phyloP scores from a whole-genome alignment of 2,329 filamentous ascomycete species.

The Didymella sp. region DNA sequence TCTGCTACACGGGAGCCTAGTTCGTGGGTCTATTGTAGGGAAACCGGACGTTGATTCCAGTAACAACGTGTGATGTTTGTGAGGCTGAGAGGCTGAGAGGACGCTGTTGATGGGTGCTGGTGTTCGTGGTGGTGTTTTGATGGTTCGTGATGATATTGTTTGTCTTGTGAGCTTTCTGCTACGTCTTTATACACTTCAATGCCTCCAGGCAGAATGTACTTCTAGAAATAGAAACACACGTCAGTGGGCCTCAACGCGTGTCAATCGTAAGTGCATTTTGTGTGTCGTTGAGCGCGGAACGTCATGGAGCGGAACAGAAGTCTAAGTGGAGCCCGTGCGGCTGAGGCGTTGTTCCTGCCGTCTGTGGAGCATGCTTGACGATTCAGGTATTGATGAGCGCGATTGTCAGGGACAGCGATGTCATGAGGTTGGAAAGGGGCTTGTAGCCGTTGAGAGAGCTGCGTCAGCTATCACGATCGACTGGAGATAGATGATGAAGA shows the following conservation, averaged over 20 bases:
- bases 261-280: slow-evolving; percentile 6
- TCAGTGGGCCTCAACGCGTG: slow-evolving; percentile 18
- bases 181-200: slow-evolving; percentile 7
- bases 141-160: slow-evolving; percentile 7
- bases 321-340: slow-evolving; percentile 18
- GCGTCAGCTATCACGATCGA: slow-evolving; percentile 10
- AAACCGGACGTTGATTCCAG: background rate
- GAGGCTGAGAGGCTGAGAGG: slow-evolving; percentile 8
- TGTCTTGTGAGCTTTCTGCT: background rate
- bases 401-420: slow-evolving; percentile 14
- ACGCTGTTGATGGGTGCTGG: background rate
- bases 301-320: slow-evolving; percentile 20
- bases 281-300: slow-evolving; percentile 8
- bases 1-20: slow-evolving; percentile 7
- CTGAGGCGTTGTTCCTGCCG: slow-evolving; percentile 19
- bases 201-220: slow-evolving; percentile 4
- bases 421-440: slow-evolving; percentile 14
- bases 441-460: slow-evolving; percentile 1
- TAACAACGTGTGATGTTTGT: slow-evolving; percentile 7
- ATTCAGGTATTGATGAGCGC: slow-evolving; percentile 20
- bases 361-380: slow-evolving; percentile 18
- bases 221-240: slow-evolving; percentile 14
- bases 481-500: background rate
- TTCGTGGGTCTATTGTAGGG: background rate
- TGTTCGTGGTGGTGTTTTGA: slow-evolving; percentile 1